A percentile compares a stretch with the other conserved stretches of the same genome.
Conservation (phyloP, 805 yeast genomes). For the Sugiyamaella floridensis region DNA sequence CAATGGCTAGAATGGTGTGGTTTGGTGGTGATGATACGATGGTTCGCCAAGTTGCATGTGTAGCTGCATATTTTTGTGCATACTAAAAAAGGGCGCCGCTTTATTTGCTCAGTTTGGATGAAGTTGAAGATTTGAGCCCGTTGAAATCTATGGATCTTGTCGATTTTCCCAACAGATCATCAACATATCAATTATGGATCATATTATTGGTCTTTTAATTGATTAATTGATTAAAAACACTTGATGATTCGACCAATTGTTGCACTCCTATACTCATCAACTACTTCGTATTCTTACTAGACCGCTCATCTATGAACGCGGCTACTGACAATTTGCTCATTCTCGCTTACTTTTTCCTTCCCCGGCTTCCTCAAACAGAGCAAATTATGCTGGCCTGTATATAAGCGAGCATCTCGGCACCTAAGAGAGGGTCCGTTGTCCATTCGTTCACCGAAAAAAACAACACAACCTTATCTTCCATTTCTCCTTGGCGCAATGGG, state of each 20-base stretch:
- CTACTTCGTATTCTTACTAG: too few relatives aligned
- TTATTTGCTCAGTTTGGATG: background rate
- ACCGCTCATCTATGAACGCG: background rate
- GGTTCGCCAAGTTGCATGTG: too few relatives aligned
- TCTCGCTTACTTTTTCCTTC: background rate
- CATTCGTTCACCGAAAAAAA: too few relatives aligned
- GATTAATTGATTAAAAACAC: too few relatives aligned
- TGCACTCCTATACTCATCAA: too few relatives aligned
- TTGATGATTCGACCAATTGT: too few relatives aligned
- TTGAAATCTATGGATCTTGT: background rate
- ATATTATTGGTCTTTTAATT: background rate
- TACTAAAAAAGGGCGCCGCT: background rate
- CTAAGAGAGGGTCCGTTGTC: background rate
- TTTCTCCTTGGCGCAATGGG: background rate
- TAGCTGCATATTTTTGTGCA: background rate
- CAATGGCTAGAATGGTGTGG: too few relatives aligned
- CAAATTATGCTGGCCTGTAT: background rate
- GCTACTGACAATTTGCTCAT: background rate
- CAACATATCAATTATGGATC: too few relatives aligned
- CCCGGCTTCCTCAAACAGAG: background rate
- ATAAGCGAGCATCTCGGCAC: background rate
- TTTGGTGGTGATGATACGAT: too few relatives aligned
- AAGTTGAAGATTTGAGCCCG: background rate
- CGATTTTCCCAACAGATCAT: too few relatives aligned
- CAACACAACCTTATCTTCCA: background rate